Evolutionary conservation across 1,284 basidiomycete genomes (phyloP).

Genomic region (Tilletia setariae): DNA sequence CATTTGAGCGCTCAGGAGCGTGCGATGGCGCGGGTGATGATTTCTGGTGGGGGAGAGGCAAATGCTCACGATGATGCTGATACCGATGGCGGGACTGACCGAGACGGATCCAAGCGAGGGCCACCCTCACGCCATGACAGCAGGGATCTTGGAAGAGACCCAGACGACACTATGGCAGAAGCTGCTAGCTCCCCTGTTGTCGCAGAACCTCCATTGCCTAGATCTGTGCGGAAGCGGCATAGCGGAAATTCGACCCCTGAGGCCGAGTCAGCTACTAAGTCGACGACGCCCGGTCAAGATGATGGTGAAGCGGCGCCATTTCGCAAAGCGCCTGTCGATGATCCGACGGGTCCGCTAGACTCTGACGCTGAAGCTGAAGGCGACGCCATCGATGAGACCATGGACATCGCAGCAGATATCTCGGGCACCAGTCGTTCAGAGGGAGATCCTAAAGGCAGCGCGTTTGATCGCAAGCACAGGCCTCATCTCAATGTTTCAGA

Average conservation of each 20-base stretch:
- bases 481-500: neutral
- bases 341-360: constrained; percentile 23
- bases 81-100: neutral
- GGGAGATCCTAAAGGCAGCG: too few species aligned
- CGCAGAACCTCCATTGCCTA: too few species aligned
- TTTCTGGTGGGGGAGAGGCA: neutral
- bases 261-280: neutral
- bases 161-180: too few species aligned
- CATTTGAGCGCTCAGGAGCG: constrained; percentile 11
- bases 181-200: too few species aligned
- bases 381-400: neutral
- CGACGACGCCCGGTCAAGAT: neutral
- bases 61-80: constrained; percentile 10
- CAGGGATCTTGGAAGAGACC: too few species aligned
- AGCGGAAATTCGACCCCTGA: neutral
- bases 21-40: constrained; percentile 12
- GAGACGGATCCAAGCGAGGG: neutral
- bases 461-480: constrained; percentile 6
- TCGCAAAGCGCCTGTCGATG: constrained; percentile 40
- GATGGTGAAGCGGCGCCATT: constrained; percentile 32
- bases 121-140: too few species aligned
- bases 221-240: too few species aligned
- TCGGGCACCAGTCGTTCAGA: too few species aligned
- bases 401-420: constrained; percentile 28
- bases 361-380: neutral